phyloP scores from a whole-genome alignment of 257 asterid species.

The Ehretia macrophylla region DNA sequence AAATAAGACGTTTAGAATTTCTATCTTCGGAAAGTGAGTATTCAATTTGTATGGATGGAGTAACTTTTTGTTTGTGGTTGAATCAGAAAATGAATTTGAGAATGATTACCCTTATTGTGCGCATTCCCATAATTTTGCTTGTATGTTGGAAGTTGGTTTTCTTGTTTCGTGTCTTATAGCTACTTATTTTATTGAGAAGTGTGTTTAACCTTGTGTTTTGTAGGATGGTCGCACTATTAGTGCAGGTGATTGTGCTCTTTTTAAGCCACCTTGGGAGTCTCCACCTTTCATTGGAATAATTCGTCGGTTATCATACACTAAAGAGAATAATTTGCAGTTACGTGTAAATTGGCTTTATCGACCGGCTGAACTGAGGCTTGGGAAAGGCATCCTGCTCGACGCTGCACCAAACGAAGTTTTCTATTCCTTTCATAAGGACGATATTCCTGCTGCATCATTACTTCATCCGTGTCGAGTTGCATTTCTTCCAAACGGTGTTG shows the following conservation, averaged over 20 bases:
- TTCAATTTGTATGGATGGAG: too few relatives aligned
- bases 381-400: conserved; percentile 58
- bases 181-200: too few relatives aligned
- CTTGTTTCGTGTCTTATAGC: too few relatives aligned
- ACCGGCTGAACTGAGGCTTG: conserved; percentile 58
- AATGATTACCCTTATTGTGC: too few relatives aligned
- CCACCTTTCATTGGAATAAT: conserved; percentile 76
- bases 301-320: conserved; percentile 37
- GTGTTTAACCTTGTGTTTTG: too few relatives aligned
- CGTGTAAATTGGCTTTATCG: conserved; percentile 89
- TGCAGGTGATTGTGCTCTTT: conserved; percentile 77
- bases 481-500: conserved; percentile 84
- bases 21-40: too few relatives aligned
- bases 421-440: conserved; percentile 80
- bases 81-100: too few relatives aligned
- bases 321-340: conserved; percentile 46
- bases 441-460: conserved; percentile 74
- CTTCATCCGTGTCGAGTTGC: conserved; percentile 98
- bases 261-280: conserved; percentile 59
- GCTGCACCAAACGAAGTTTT: conserved; percentile 79
- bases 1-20: too few relatives aligned
- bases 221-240: conserved; percentile 65
- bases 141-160: too few relatives aligned
- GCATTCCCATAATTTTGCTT: too few relatives aligned
- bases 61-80: too few relatives aligned